Percentiles rank a stretch among this genome's conserved stretches.
These are phyloP conservation scores for Aureobasidium sp. DNA, from an alignment of 2,329 filamentous ascomycete species.

Conservation along the genomic window DNA sequence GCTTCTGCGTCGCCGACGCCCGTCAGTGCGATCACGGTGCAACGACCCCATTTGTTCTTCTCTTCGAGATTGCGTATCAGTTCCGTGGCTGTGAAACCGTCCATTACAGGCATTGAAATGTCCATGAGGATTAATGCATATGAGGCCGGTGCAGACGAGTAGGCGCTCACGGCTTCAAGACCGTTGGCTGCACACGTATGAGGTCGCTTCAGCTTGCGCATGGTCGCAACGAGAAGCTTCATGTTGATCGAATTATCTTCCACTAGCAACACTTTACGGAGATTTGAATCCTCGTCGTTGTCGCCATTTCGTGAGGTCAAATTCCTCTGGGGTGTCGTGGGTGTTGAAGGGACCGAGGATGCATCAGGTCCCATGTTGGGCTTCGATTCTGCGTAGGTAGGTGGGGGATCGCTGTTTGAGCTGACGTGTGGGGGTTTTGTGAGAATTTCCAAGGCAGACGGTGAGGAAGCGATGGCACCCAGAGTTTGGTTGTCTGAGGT, in stretches of 20 bases:
- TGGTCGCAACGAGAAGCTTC: constrained; percentile 19
- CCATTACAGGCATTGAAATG: constrained; percentile 28
- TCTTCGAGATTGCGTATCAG: constrained; percentile 23
- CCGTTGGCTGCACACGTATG: constrained; percentile 33
- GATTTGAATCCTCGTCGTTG: background rate
- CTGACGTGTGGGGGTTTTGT: background rate
- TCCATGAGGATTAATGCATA: constrained; percentile 44
- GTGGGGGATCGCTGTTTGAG: background rate
- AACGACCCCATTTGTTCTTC: constrained; percentile 12
- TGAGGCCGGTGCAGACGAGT: constrained; percentile 23
- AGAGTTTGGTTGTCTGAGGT: background rate
- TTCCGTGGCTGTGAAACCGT: constrained; percentile 24
- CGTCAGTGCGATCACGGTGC: constrained; percentile 23
- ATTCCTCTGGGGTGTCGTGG: background rate
- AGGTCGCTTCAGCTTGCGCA: constrained; percentile 15
- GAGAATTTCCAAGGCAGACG: background rate
- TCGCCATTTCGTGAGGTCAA: background rate
- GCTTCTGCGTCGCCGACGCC: constrained; percentile 23
- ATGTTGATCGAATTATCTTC: constrained; percentile 28
- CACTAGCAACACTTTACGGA: constrained; percentile 20
- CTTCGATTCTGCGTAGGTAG: background rate
- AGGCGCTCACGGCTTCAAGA: constrained; percentile 37
- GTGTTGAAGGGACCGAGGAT: background rate
- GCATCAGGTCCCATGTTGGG: background rate
- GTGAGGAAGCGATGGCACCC: background rate